Evolutionary conservation across 2,329 filamentous ascomycete genomes (phyloP).

Genomic region (Lachnellula suecica): DNA sequence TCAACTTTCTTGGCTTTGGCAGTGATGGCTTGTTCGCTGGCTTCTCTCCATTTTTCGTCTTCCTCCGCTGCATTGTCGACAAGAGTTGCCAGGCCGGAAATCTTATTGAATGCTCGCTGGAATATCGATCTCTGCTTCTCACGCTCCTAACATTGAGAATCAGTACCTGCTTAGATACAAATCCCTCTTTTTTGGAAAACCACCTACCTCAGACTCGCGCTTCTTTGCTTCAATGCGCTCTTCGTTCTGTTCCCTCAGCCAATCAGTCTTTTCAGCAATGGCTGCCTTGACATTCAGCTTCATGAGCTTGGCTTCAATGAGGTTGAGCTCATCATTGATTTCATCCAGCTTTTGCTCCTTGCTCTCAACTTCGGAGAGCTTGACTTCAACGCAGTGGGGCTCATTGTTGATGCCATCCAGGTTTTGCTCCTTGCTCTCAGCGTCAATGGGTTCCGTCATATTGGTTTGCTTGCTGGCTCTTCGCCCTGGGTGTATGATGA

Average conservation of each 20-base stretch:
- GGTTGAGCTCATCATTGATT: not conserved
- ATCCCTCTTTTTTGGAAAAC: not conserved
- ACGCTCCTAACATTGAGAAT: too few relatives aligned
- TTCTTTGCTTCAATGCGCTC: not conserved
- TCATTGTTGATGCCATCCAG: too few relatives aligned
- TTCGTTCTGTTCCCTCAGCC: not conserved
- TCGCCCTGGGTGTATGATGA: not conserved
- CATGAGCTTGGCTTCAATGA: not conserved
- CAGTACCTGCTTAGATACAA: too few relatives aligned
- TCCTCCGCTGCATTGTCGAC: too few relatives aligned
- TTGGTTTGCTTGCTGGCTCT: too few relatives aligned
- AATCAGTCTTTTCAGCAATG: not conserved
- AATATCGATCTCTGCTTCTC: too few relatives aligned
- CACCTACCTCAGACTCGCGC: not conserved
- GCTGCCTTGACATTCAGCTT: not conserved
- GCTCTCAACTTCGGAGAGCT: too few relatives aligned
- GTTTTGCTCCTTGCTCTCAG: too few relatives aligned
- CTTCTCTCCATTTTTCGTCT: not conserved
- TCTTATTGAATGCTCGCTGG: too few relatives aligned
- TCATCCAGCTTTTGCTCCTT: not conserved
- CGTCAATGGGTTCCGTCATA: not conserved
- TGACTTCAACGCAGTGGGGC: not conserved
- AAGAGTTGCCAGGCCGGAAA: too few relatives aligned
- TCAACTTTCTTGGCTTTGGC: not conserved
- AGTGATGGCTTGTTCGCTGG: not conserved